Evolutionary conservation across 2,329 filamentous ascomycete genomes (phyloP), one percentile per base, ranked within the genome.

Genomic region (Ophiocordyceps unilateralis): DNA sequence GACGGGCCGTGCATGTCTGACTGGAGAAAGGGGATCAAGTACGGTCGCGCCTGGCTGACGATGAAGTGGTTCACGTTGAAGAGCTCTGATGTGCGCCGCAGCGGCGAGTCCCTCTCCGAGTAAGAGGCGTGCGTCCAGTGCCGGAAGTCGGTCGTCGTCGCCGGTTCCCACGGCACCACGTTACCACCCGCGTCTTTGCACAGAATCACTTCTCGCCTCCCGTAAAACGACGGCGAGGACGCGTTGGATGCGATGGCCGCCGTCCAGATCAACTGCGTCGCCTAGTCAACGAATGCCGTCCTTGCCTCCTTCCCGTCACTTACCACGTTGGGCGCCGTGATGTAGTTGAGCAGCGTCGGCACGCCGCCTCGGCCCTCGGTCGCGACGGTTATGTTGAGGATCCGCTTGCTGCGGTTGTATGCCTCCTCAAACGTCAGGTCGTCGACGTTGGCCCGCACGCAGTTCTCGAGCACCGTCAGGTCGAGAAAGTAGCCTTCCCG

Each of bases 61-160:
- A 96, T 86, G 62, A 93, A 95, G 65, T 95, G 88, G 56, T 94
- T 93, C 43, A 93, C 84, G 57, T 93, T 93, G 70, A 91, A 91
- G 11, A 89, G 73, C 61, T 89, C 82, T 7, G 81, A 76, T 24
- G 91, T 78, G 34, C 84, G 75, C 43, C 76, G 70, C 1, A 91
- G 70, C 2, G 72, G 73, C 1, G 70, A 71, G 53, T 74, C 78
- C 37, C 76, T 76, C 47, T 83, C 78, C 37, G 70, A 70, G 58
- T 81, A 78, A 7, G 71, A 74, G 19, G 73, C 70, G 45, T 75
- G 70, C 5, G 77, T 78, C 72, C 78, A 83, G 38, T 81, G 74
- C n/a, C 69, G 72, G 55, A 83, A 83, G 42, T 75, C 69, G 15
- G 62, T 64, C 0, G 76, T 74, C 46, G 78, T 68, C 20, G 70